Percentiles rank a stretch among this genome's conserved stretches.
Evolutionary conservation across 306 rosid genomes (phyloP).

Genomic region (Trichosanthes truncata): DNA sequence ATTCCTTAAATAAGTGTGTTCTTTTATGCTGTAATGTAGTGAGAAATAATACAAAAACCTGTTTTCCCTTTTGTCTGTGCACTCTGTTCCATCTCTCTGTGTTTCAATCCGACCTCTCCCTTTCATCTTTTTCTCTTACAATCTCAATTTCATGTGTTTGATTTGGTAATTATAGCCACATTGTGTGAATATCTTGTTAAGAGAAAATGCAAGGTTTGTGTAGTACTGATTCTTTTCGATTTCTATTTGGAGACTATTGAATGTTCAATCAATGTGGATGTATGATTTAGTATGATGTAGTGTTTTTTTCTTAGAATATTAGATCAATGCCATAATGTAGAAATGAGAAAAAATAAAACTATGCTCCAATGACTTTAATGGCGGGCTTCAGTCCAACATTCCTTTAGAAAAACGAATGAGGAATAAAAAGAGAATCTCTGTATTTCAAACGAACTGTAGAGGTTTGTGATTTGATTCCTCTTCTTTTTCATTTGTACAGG

Average conservation of each 20-base stretch:
- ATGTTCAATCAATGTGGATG: not conserved
- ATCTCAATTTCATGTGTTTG: not conserved
- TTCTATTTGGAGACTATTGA: not conserved
- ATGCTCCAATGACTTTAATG: not conserved
- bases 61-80: no score
- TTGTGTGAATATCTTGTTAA: not conserved
- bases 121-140: not conserved
- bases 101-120: no score
- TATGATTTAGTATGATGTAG: not conserved
- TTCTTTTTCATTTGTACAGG: slow-evolving; percentile 14
- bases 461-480: not conserved
- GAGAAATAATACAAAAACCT: no score
- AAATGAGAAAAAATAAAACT: not conserved
- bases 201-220: not conserved
- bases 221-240: not conserved
- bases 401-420: not conserved
- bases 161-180: not conserved
- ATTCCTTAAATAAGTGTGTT: no score
- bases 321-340: not conserved
- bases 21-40: no score
- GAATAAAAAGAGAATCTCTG: not conserved
- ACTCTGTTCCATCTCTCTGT: no score
- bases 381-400: not conserved
- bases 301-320: not conserved
- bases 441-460: not conserved